Conservation (phyloP, 1,139 yeast species). For the Pichia kudriavzevii region DNA sequence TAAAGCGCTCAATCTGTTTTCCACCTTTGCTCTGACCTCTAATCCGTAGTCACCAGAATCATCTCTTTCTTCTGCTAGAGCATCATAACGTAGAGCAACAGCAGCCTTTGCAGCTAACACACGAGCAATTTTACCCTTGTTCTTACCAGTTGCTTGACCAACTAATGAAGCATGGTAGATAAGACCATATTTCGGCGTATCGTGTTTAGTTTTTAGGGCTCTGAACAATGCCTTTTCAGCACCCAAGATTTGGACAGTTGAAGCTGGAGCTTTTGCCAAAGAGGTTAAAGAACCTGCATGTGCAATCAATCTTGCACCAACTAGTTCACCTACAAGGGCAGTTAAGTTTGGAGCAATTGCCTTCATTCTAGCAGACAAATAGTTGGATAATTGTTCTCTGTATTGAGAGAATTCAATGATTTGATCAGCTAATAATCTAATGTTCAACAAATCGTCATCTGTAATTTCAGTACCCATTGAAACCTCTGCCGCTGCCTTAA, state of each 20-base stretch:
- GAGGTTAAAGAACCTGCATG: conserved; percentile 95
- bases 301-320: conserved; percentile 96
- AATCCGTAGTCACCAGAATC: conserved; percentile 92
- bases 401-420: conserved; percentile 91
- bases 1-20: conserved; percentile 84
- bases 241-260: conserved; percentile 97
- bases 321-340: conserved; percentile 92
- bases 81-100: conserved; percentile 92
- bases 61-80: conserved; percentile 92
- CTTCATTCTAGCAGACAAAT: conserved; percentile 89
- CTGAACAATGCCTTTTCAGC: conserved; percentile 99
- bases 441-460: conserved; percentile 77
- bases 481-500: conserved; percentile 89
- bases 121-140: conserved; percentile 98
- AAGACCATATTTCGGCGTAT: conserved; percentile 97
- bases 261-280: conserved; percentile 96
- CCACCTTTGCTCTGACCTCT: conserved; percentile 88
- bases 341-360: conserved; percentile 98
- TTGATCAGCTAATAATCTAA: conserved; percentile 85
- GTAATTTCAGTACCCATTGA: conserved; percentile 99
- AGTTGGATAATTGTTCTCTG: conserved; percentile 86
- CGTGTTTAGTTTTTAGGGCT: conserved; percentile 96
- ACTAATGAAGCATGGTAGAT: conserved; percentile 95
- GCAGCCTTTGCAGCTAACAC: conserved; percentile 98
- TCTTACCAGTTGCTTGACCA: conserved; percentile 95